These are phyloP conservation scores for Monosporascus sp. DNA, from an alignment of 2,329 filamentous ascomycete genomes.

Conservation along the genomic window DNA sequence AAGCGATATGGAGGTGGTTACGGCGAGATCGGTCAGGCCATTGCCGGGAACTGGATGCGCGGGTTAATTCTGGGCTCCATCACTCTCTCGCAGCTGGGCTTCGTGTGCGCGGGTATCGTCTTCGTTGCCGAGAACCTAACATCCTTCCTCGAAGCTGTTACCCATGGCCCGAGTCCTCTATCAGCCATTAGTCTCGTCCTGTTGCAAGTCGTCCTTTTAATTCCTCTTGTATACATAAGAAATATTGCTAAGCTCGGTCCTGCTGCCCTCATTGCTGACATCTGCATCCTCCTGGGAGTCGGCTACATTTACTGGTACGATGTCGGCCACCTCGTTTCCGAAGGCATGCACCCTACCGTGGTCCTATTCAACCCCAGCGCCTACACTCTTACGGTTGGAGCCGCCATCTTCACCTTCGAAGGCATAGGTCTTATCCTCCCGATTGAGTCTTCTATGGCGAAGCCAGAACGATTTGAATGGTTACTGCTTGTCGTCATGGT, in stretches of 20 bases:
- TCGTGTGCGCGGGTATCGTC: conserved; percentile 72
- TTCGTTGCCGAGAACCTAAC: conserved; percentile 71
- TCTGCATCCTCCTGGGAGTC: conserved; percentile 66
- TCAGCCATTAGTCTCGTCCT: conserved; percentile 57
- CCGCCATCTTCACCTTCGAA: conserved; percentile 74
- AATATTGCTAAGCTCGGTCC: conserved; percentile 72
- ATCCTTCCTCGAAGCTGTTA: conserved; percentile 61
- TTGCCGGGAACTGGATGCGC: conserved; percentile 59
- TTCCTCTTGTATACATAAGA: conserved; percentile 64
- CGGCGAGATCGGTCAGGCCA: conserved; percentile 64
- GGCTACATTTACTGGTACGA: conserved; percentile 72
- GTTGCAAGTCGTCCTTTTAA: conserved; percentile 58
- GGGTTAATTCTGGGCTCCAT: conserved; percentile 64
- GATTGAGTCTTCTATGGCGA: conserved; percentile 70
- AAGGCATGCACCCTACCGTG: conserved; percentile 57
- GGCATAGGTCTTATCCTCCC: conserved; percentile 72
- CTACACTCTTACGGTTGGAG: conserved; percentile 67
- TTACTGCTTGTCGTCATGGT: conserved; percentile 66
- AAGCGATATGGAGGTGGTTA: conserved; percentile 63
- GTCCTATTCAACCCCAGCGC: conserved; percentile 62
- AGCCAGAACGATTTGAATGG: conserved; percentile 60
- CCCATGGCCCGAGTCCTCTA: conserved; percentile 42
- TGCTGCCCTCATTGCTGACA: conserved; percentile 63
- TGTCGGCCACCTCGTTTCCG: conserved; percentile 46
- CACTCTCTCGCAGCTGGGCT: conserved; percentile 69